phyloP scores from a whole-genome alignment of 306 rosid genomes.

The Vigna trinervia region DNA sequence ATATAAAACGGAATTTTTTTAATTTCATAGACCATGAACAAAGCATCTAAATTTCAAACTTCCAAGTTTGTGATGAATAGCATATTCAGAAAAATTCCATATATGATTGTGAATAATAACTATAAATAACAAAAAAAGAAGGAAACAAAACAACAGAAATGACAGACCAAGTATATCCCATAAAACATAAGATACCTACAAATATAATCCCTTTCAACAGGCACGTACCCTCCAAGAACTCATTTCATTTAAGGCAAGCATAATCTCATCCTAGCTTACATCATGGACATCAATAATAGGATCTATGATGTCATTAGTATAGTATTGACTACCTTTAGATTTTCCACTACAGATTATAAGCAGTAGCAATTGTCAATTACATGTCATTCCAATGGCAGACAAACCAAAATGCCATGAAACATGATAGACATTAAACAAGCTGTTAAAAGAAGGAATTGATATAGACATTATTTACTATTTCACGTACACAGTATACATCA shows the following conservation, averaged over 20 bases:
- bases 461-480: slow-evolving; percentile 30
- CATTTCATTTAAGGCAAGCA: slow-evolving; percentile 16
- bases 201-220: slow-evolving; percentile 30
- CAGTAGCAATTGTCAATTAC: neutral
- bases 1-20: slow-evolving; percentile 19
- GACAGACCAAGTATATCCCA: slow-evolving; percentile 32
- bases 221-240: slow-evolving; percentile 28
- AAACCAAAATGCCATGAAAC: slow-evolving; percentile 27
- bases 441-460: neutral
- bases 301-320: slow-evolving; percentile 1
- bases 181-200: slow-evolving; percentile 25
- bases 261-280: slow-evolving; percentile 22
- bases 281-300: slow-evolving; percentile 7
- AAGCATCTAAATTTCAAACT: slow-evolving; percentile 15
- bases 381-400: neutral
- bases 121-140: slow-evolving; percentile 21
- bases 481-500: slow-evolving; percentile 4
- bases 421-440: slow-evolving; percentile 18
- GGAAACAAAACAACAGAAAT: slow-evolving; percentile 14
- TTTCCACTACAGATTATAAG: slow-evolving; percentile 1
- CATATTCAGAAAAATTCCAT: neutral
- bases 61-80: slow-evolving; percentile 22
- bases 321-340: neutral
- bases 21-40: slow-evolving; percentile 24
- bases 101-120: neutral